Evolutionary conservation across 768 basidiomycete genomes (phyloP).

Genomic region (Suillus sp.): DNA sequence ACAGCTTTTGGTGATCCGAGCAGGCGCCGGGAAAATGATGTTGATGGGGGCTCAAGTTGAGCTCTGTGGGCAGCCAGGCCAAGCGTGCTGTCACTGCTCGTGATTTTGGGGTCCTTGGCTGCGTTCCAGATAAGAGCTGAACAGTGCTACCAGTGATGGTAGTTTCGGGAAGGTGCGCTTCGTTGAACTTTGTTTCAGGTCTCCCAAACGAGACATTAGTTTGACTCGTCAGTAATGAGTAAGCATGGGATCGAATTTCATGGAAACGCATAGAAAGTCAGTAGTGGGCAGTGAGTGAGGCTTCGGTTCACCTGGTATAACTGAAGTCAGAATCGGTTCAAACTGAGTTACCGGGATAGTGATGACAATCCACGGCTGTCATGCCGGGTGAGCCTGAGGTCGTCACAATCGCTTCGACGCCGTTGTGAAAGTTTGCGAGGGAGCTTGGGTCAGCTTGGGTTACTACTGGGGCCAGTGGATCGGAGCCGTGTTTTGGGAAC

Average conservation of each 20-base stretch:
- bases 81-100: not conserved
- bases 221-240: too few species aligned
- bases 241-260: not conserved
- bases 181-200: too few species aligned
- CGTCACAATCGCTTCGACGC: too few species aligned
- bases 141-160: too few species aligned
- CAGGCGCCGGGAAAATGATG: not conserved
- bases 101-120: not conserved
- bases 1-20: not conserved
- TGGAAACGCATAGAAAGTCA: not conserved
- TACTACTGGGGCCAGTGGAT: too few species aligned
- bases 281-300: too few species aligned
- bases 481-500: conserved; percentile 2
- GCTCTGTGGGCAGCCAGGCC: not conserved
- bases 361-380: not conserved
- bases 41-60: not conserved
- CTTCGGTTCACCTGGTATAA: too few species aligned
- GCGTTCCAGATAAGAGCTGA: not conserved
- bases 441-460: too few species aligned
- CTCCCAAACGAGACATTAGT: too few species aligned
- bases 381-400: too few species aligned
- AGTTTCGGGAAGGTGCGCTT: too few species aligned
- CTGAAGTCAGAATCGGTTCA: not conserved
- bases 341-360: not conserved
- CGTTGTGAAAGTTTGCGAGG: too few species aligned